phyloP scores from a whole-genome alignment of 257 asterid species.

The Leonotis leonurus region DNA sequence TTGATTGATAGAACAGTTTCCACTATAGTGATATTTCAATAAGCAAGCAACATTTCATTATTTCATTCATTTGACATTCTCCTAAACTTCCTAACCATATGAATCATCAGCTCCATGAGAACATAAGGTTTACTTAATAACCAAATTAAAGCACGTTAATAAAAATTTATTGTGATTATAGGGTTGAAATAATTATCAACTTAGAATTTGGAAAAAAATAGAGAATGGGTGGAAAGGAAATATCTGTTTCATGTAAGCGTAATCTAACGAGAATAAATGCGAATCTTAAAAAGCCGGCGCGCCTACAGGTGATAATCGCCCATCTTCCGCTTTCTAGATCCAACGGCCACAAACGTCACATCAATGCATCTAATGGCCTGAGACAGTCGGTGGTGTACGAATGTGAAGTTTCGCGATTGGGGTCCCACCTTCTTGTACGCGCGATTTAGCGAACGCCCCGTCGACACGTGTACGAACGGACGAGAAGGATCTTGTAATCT shows the following conservation, averaged over 20 bases:
- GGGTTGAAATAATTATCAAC: too few relatives aligned
- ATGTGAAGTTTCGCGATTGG: slow-evolving; percentile 33
- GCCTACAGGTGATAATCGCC: slow-evolving; percentile 9
- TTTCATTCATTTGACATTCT: too few relatives aligned
- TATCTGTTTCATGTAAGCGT: neutral
- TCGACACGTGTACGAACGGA: slow-evolving; percentile 27
- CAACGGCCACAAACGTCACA: slow-evolving; percentile 25
- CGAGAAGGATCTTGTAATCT: slow-evolving; percentile 16
- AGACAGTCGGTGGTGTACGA: slow-evolving; percentile 25
- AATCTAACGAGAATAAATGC: neutral
- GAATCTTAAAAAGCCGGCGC: slow-evolving; percentile 14
- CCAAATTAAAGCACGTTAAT: too few relatives aligned
- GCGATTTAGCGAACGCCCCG: neutral
- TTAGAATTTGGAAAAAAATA: neutral
- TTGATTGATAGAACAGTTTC: too few relatives aligned
- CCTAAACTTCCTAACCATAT: too few relatives aligned
- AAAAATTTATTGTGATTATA: too few relatives aligned
- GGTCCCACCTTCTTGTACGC: slow-evolving; percentile 20
- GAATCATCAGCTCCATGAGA: too few relatives aligned
- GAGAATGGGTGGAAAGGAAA: neutral
- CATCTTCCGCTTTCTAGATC: slow-evolving; percentile 30
- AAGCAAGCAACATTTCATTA: too few relatives aligned
- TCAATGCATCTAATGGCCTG: slow-evolving; percentile 8
- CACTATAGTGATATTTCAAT: too few relatives aligned
- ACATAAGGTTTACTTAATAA: too few relatives aligned